A percentile compares a stretch with the other conserved stretches of the same genome.
phyloP scores from a whole-genome alignment of 805 yeast genomes.

The Cyberlindnera amylophila region DNA sequence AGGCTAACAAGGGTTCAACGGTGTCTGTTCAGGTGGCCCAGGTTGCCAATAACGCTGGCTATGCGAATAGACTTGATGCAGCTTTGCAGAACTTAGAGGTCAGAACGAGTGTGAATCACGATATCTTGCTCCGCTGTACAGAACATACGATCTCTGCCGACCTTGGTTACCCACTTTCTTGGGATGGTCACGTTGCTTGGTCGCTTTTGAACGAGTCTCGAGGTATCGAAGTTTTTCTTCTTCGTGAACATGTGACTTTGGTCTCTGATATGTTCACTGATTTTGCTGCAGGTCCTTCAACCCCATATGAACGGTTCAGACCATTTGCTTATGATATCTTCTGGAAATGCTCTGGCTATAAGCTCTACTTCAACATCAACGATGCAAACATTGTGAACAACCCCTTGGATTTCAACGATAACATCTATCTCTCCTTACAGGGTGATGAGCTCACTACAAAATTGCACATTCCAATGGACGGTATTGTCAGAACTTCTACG shows the following conservation, averaged over 20 bases:
- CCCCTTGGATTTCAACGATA: slow-evolving; percentile 80
- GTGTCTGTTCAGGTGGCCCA: slow-evolving; percentile 45
- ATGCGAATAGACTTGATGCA: slow-evolving; percentile 44
- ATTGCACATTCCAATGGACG: slow-evolving; percentile 55
- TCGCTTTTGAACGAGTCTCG: slow-evolving; percentile 47
- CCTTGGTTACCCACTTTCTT: slow-evolving; percentile 67
- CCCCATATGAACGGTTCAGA: slow-evolving; percentile 71
- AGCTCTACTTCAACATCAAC: slow-evolving; percentile 72
- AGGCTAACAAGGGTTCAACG: slow-evolving; percentile 50
- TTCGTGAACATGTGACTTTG: slow-evolving; percentile 79
- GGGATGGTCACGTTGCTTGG: slow-evolving; percentile 84
- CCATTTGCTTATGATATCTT: slow-evolving; percentile 61
- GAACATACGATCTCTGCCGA: slow-evolving; percentile 51
- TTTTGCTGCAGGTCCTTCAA: slow-evolving; percentile 67
- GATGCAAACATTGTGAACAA: slow-evolving; percentile 85
- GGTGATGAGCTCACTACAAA: slow-evolving; percentile 53
- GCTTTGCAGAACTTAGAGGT: slow-evolving; percentile 56
- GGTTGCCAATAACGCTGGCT: slow-evolving; percentile 54
- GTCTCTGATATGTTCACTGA: slow-evolving; percentile 72
- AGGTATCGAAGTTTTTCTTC: slow-evolving; percentile 55
- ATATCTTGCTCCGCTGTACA: slow-evolving; percentile 61
- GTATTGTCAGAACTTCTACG: slow-evolving; percentile 47
- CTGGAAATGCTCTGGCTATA: slow-evolving; percentile 58
- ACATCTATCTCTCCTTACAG: slow-evolving; percentile 68
- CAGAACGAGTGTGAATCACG: slow-evolving; percentile 86